Evolutionary conservation across 2,329 filamentous ascomycete genomes (phyloP), one percentile per base, ranked within the genome.

Genomic region (Hypomyces rosellus): DNA sequence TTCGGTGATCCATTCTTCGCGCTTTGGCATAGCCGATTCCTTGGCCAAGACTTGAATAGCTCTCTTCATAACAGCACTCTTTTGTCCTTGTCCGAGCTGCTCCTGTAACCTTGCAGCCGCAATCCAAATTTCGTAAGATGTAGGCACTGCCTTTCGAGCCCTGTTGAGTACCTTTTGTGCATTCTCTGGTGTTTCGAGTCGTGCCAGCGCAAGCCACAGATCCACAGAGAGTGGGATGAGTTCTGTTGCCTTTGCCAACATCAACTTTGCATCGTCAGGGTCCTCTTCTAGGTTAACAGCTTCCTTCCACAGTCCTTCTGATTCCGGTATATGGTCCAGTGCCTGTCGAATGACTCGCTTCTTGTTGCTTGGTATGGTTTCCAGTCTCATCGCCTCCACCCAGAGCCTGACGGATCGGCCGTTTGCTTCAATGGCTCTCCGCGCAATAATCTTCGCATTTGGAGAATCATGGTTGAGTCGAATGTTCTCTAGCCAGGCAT

Each of bases 301-400:
- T 65, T 95, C 90, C 65, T 97, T 99, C 93, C 93, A 99, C n/a
- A 99, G 79, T 39, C 88, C 86, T 44, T 97, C 93, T 0, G 92
- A 97, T 63, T 96, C 89, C 1, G 91, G 91, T 38, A 96, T 88
- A 62, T 96, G 86, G 61, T 97, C 89, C 41, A 99, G 76, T 0
- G 93, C 95, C 63, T 95, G 88, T 49, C 91, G 82, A 34, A 96
- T 83, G 7, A 99, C 93, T 63, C 90, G 85, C 71, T 97, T 97
- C 70, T 95, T 95, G 11, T 89, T 88, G 52, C 85, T 81, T 1
- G 82, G 73, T 44, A 96, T 86, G 7, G 83, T 82, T 67, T 99
- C 93, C 20, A 99, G 73, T 56, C 89, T 88, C 84, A 96, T 96
- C 1, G 93, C 95, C 65, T 95, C 91, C 5, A 95, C 85, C 93